Conservation (phyloP, 768 basidiomycete species). For the Macrolepiota fuliginosa region DNA sequence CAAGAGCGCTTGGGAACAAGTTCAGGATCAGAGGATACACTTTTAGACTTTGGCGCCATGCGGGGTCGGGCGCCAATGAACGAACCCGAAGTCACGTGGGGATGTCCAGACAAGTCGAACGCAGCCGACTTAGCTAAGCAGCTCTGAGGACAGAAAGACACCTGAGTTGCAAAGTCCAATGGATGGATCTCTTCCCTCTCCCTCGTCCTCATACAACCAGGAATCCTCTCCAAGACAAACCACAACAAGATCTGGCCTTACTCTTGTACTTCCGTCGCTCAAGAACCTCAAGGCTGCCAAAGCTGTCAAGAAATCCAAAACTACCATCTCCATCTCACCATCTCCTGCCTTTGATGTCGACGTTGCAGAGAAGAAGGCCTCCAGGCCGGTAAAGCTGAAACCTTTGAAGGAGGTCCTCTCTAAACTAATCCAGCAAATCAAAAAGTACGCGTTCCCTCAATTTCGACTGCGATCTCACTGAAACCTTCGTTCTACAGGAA, state of each 20-base stretch:
- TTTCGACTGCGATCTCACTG: neutral
- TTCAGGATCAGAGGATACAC: neutral
- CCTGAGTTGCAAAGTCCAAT: conserved; percentile 14
- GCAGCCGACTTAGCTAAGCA: conserved; percentile 10
- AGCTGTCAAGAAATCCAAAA: conserved; percentile 44
- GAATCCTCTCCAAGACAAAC: neutral
- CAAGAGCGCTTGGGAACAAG: neutral
- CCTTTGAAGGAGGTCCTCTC: conserved; percentile 74
- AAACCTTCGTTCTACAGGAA: conserved; percentile 45
- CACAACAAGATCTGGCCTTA: conserved; percentile 49
- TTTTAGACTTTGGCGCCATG: conserved; percentile 3
- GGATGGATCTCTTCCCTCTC: conserved; percentile 12
- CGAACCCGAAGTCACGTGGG: conserved; percentile 1
- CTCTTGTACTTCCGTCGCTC: conserved; percentile 66
- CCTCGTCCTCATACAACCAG: conserved; percentile 7
- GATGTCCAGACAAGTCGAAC: neutral
- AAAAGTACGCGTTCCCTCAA: conserved; percentile 50
- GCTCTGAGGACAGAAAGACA: conserved; percentile 15
- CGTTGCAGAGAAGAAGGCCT: conserved; percentile 38
- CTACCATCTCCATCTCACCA: conserved; percentile 21
- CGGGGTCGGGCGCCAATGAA: neutral
- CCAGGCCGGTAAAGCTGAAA: conserved; percentile 70
- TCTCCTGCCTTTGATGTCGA: conserved; percentile 21
- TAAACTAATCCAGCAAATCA: conserved; percentile 67
- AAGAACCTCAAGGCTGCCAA: conserved; percentile 59